Percentiles rank a stretch among this genome's conserved stretches.
These are phyloP conservation scores for Coprinopsis marcescibilis DNA, from an alignment of 768 basidiomycete species.

Conservation along the genomic window DNA sequence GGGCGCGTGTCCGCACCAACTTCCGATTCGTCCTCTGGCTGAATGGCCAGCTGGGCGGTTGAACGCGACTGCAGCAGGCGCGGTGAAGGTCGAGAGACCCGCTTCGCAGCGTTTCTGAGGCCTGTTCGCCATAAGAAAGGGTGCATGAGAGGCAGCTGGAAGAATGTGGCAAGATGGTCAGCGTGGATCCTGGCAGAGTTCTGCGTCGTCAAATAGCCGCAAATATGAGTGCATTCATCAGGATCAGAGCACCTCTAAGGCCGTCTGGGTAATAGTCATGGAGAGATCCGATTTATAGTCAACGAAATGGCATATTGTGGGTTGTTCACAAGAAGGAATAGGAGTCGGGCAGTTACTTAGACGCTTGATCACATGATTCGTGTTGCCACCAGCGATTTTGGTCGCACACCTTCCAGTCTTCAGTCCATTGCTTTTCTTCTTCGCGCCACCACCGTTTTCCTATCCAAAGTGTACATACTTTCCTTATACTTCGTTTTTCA, in stretches of 20 bases:
- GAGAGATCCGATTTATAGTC: not conserved
- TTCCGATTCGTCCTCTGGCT: slow-evolving; percentile 1
- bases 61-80: slow-evolving; percentile 3
- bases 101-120: not conserved
- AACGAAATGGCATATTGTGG: not conserved
- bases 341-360: no score
- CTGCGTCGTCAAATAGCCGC: not conserved
- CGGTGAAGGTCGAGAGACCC: not conserved
- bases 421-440: no score
- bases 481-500: not conserved
- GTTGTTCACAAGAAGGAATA: no score
- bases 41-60: slow-evolving; percentile 1
- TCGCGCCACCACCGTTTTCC: no score
- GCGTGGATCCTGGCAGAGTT: not conserved
- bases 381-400: no score
- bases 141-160: not conserved
- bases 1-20: slow-evolving; percentile 16
- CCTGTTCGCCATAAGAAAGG: no score
- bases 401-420: no score
- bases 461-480: no score
- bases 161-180: not conserved
- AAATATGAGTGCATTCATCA: not conserved
- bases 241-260: no score
- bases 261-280: not conserved
- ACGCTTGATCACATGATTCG: no score